A percentile compares a stretch with the other conserved stretches of the same genome.
Conservation (phyloP, 495 filamentous ascomycete genomes). For the Penicillium salamii region DNA sequence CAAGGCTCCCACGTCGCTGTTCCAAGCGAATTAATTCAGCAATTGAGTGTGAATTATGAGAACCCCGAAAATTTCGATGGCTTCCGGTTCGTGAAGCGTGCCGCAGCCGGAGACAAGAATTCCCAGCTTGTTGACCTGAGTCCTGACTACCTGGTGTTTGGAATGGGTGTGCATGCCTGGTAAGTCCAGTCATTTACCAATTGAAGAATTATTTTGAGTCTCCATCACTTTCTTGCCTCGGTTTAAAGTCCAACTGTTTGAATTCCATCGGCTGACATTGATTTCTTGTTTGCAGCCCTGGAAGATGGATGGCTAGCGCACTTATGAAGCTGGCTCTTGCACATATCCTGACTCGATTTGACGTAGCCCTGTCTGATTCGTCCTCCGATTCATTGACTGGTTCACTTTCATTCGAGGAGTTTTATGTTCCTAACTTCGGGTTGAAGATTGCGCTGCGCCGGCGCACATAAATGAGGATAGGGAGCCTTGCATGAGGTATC, state of each 20-base stretch:
- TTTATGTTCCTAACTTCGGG: slow-evolving; percentile 26
- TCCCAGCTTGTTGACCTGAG: slow-evolving; percentile 21
- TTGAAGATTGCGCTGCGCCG: slow-evolving; percentile 17
- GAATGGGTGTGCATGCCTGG: slow-evolving; percentile 28
- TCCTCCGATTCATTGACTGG: slow-evolving; percentile 6
- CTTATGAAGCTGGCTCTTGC: slow-evolving; percentile 55
- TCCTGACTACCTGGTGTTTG: slow-evolving; percentile 27
- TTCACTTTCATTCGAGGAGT: slow-evolving; percentile 27
- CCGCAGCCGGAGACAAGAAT: slow-evolving; percentile 12
- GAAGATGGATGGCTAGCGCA: slow-evolving; percentile 53
- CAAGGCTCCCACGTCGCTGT: slow-evolving; percentile 23
- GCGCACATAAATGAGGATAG: not conserved
- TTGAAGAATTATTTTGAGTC: not conserved
- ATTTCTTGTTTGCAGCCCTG: slow-evolving; percentile 36
- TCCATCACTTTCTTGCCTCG: not conserved
- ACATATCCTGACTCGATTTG: slow-evolving; percentile 45
- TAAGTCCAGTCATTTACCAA: slow-evolving; percentile 4
- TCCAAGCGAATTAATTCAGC: slow-evolving; percentile 24
- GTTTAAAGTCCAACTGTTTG: slow-evolving; percentile 17
- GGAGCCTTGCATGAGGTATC: not conserved
- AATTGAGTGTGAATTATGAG: slow-evolving; percentile 11
- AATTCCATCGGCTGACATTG: slow-evolving; percentile 13
- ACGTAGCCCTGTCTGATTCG: slow-evolving; percentile 32
- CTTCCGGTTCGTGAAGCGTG: slow-evolving; percentile 25
- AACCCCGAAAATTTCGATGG: slow-evolving; percentile 27